Percentiles rank a stretch among this genome's conserved stretches.
phyloP scores from a whole-genome alignment of 805 yeast species.

The Starmerella apicola region DNA sequence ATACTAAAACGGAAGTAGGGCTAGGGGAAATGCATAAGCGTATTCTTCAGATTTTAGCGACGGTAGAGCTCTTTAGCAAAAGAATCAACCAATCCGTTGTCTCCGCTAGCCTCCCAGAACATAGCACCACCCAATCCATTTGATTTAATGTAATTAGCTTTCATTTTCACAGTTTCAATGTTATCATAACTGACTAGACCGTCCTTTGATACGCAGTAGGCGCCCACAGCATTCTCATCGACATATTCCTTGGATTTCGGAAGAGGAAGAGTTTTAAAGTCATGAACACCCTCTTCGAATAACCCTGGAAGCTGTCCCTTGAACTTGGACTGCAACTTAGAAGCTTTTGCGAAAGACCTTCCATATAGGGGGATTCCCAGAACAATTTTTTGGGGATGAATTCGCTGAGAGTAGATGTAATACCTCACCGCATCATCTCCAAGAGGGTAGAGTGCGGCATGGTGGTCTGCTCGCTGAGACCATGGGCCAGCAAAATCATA shows the following conservation, averaged over 20 bases:
- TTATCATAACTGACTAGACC: slow-evolving; percentile 57
- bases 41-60: no score
- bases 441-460: slow-evolving; percentile 31
- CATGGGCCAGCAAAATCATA: slow-evolving; percentile 79
- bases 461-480: slow-evolving; percentile 51
- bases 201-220: slow-evolving; percentile 34
- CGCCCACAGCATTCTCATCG: slow-evolving; percentile 44
- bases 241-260: slow-evolving; percentile 34
- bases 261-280: slow-evolving; percentile 44
- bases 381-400: slow-evolving; percentile 41
- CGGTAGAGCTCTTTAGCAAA: background rate
- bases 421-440: slow-evolving; percentile 11
- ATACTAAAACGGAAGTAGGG: no score
- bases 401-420: slow-evolving; percentile 34
- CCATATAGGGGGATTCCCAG: slow-evolving; percentile 90
- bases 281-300: slow-evolving; percentile 39
- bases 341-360: slow-evolving; percentile 36
- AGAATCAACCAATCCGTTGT: slow-evolving; percentile 24
- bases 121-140: slow-evolving; percentile 65
- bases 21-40: no score
- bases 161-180: slow-evolving; percentile 37
- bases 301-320: slow-evolving; percentile 33
- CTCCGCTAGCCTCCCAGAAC: slow-evolving; percentile 94
- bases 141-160: slow-evolving; percentile 45
- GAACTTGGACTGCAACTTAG: slow-evolving; percentile 34